These are phyloP conservation scores for Kluyveromyces lactis DNA, from an alignment of 805 yeast species.

Conservation along the genomic window DNA sequence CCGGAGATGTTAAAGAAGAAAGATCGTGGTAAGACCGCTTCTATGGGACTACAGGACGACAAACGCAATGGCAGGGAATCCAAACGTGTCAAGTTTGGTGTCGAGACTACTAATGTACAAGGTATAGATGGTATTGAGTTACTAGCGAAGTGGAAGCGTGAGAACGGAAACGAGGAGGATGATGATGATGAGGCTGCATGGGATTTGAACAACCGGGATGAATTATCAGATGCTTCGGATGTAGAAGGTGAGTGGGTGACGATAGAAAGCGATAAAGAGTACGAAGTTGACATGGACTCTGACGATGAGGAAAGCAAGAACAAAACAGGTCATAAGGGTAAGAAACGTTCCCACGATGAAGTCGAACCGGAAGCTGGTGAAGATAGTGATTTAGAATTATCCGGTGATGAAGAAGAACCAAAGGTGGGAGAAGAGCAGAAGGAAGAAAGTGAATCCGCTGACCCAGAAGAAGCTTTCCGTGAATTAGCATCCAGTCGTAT, in stretches of 20 bases:
- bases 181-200: conserved; percentile 50
- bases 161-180: conserved; percentile 44
- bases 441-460: conserved; percentile 23
- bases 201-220: conserved; percentile 48
- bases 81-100: conserved; percentile 57
- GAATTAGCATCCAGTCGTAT: conserved; percentile 66
- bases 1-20: conserved; percentile 89
- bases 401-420: conserved; percentile 29
- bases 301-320: conserved; percentile 40
- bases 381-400: conserved; percentile 42
- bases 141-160: conserved; percentile 66
- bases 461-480: conserved; percentile 36
- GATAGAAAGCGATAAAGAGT: conserved; percentile 75
- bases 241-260: conserved; percentile 90
- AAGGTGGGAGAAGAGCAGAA: conserved; percentile 15
- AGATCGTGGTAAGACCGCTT: conserved; percentile 89
- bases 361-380: conserved; percentile 38
- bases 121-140: conserved; percentile 89
- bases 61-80: conserved; percentile 37
- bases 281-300: conserved; percentile 43
- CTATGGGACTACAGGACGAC: conserved; percentile 66
- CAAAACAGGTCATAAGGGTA: conserved; percentile 10
- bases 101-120: conserved; percentile 51
- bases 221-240: conserved; percentile 42
- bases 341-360: conserved; percentile 24